Percentiles rank a stretch among this genome's conserved stretches.
Conservation (phyloP, 73 alveolate genomes). For the Tetrahymena malaccensis region DNA sequence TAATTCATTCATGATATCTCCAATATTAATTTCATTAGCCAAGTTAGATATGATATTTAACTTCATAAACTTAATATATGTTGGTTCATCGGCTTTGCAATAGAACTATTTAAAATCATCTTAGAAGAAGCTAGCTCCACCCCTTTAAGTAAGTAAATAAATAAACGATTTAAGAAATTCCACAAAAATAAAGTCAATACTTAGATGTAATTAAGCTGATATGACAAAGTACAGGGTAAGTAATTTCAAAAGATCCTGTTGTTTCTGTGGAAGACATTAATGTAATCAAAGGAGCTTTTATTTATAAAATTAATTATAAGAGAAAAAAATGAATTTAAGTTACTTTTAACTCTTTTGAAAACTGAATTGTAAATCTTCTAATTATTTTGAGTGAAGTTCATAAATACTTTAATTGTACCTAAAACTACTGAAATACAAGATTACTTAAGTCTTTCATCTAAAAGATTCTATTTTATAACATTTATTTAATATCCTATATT, state of each 20-base stretch:
- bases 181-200: not conserved
- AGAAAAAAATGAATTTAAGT: not conserved
- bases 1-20: constrained; percentile 72
- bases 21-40: constrained; percentile 46
- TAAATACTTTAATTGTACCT: constrained; percentile 92
- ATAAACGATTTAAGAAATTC: not conserved
- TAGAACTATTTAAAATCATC: constrained; percentile 89
- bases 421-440: constrained; percentile 88
- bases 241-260: constrained; percentile 83
- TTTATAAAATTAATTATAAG: too few relatives aligned
- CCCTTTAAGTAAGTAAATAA: constrained; percentile 51
- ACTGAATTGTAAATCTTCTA: constrained; percentile 78
- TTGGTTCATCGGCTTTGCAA: constrained; percentile 95
- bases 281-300: constrained; percentile 89
- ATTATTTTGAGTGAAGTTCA: constrained; percentile 86
- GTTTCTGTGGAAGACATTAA: constrained; percentile 87
- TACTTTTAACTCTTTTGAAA: constrained; percentile 60
- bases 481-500: not conserved
- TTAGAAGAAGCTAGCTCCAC: constrained; percentile 78
- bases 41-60: constrained; percentile 68
- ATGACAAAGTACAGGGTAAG: constrained; percentile 86
- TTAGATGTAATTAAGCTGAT: constrained; percentile 59
- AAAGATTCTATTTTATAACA: constrained; percentile 46
- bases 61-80: constrained; percentile 82
- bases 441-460: constrained; percentile 93